These are phyloP conservation scores for Climacium dendroides DNA, from an alignment of 225 moss, liverwort and hornwort species.

Conservation along the genomic window DNA sequence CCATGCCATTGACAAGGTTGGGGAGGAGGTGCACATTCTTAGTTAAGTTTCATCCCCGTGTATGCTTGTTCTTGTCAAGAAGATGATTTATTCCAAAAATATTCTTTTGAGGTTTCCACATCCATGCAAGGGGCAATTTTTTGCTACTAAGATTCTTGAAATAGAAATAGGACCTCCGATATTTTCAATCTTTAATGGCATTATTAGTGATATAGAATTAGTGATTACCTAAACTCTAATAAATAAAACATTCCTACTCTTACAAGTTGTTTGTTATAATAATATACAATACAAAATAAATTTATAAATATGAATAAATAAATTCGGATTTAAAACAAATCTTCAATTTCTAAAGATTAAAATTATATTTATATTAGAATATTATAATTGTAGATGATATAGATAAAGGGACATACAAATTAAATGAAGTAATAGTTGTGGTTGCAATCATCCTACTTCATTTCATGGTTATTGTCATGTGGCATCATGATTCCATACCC, in stretches of 20 bases:
- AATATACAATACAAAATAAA: too few relatives aligned
- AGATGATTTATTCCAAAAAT: neutral
- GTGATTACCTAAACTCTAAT: neutral
- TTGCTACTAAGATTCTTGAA: neutral
- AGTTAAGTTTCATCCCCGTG: fast-evolving
- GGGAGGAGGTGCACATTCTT: fast-evolving
- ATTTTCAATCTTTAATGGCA: neutral
- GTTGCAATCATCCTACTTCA: fast-evolving
- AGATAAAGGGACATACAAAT: fast-evolving
- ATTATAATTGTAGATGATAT: neutral
- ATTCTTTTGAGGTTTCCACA: fast-evolving
- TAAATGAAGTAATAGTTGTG: neutral
- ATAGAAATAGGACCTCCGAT: fast-evolving
- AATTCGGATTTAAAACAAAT: neutral
- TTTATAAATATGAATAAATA: neutral
- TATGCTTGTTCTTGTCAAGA: neutral
- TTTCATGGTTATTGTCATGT: fast-evolving
- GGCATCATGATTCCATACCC: neutral
- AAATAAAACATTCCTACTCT: neutral
- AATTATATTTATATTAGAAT: neutral
- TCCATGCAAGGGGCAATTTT: too few relatives aligned
- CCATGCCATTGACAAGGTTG: fast-evolving
- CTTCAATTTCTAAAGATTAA: neutral
- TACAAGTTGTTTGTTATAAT: neutral
- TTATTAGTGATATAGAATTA: neutral